Conservation (phyloP, 2,329 filamentous ascomycete species). For the Aspergillus brunneoviolaceus region DNA sequence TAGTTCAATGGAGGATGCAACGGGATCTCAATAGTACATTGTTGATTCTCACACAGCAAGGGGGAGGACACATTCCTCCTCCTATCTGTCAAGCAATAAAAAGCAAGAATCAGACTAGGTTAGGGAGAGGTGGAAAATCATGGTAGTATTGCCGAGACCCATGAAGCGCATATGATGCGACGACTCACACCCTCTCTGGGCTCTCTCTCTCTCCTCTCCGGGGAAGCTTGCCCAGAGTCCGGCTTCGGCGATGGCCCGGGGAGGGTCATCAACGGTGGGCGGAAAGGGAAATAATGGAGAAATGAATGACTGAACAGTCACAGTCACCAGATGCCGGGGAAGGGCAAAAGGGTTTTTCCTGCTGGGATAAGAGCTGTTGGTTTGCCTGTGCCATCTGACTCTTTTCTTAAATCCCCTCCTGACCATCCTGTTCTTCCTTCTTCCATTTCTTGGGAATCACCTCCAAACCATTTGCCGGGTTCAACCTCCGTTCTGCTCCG, state of each 20-base stretch:
- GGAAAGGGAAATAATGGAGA: constrained; percentile 17
- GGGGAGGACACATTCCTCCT: too few species aligned
- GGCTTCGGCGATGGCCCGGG: constrained; percentile 30
- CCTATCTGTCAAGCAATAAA: neutral
- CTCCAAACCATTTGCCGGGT: constrained; percentile 19
- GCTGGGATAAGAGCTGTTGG: constrained; percentile 19
- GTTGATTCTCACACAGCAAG: too few species aligned
- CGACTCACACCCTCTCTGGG: neutral
- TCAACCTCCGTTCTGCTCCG: constrained; percentile 24
- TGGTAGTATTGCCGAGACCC: neutral
- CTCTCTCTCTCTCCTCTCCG: neutral
- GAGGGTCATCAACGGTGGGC: constrained; percentile 14
- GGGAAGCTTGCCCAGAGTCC: constrained; percentile 8
- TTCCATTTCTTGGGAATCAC: constrained; percentile 7
- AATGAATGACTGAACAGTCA: neutral
- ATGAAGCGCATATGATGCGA: neutral
- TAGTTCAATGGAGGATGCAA: neutral
- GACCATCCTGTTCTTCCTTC: constrained; percentile 10
- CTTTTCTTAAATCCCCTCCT: constrained; percentile 4
- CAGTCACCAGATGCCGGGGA: constrained; percentile 13
- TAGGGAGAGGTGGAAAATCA: neutral
- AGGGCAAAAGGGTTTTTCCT: constrained; percentile 28
- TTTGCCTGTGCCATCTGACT: neutral
- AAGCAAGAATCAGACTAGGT: neutral
- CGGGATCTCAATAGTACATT: neutral